Base-by-base conservation (phyloP, 768 basidiomycete genomes). In the Lentinula sp. region DNA sequence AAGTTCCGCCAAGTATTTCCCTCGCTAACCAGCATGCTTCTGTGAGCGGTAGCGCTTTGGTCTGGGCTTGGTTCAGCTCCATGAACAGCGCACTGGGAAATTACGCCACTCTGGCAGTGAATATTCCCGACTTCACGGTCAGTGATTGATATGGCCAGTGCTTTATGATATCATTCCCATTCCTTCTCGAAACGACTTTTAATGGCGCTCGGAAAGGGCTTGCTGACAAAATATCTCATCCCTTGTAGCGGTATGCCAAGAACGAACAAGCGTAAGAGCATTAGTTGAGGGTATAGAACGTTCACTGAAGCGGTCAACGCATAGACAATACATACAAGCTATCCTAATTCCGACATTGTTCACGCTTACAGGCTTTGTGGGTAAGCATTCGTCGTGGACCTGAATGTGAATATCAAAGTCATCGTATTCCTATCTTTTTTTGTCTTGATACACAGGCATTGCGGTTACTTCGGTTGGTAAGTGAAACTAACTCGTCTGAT, bases 71-170 rank as follows among this genome's bases (percentile, higher is more conserved):
- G 89, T 73, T 96, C 52, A 79, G 79, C 57, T 84, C 86, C 0
- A 67, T 96, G 61, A 95, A 93, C 68, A 85, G 87, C 57, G 87
- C 87, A 1, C 72, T 95, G 21, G 91, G 90, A 0, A 81, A 84
- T 63, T 94, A 87, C 71, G 74, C 86, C 4, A 89, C 87, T 8
- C 74, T 90, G 13, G 80, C 86, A 0, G 86, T 90, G 64, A 93
- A 93, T 67, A 91, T 93, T 61, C 87, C 92, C 1, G 93, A 95
- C 72, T 93, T 95, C 68, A 92, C 92, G 23, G 50, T 64, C n/a
- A 35, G 45, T 61, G 37, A 3, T 28, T 28, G 7, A 39, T 13
- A 39, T 8, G 2, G 6, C 13, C 37, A 1, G 37, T 13, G 37
- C 37, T 13, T 39, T 13, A 8, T 39, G 37, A 39, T 8, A 39